These are phyloP conservation scores for Tremella mesenterica DNA, from an alignment of 768 basidiomycete genomes.

Conservation along the genomic window DNA sequence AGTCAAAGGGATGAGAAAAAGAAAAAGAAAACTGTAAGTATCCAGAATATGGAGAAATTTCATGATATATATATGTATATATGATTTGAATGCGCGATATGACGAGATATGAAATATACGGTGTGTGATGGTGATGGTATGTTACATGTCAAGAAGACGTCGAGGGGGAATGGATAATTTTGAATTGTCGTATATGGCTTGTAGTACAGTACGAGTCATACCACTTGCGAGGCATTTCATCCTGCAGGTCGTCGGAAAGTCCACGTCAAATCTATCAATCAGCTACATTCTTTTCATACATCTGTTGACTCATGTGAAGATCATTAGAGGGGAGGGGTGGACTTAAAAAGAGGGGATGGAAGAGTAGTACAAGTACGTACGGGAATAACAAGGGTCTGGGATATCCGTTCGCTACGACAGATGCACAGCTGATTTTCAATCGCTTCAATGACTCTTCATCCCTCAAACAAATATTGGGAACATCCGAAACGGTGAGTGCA, in stretches of 20 bases:
- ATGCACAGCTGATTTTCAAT: slow-evolving; percentile 22
- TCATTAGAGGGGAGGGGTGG: not conserved
- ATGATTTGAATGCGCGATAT: too few relatives aligned
- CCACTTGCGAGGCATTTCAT: slow-evolving; percentile 18
- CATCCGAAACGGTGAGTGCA: not conserved
- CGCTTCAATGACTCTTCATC: slow-evolving; percentile 2
- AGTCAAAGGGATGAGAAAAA: too few relatives aligned
- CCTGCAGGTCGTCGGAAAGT: slow-evolving; percentile 17
- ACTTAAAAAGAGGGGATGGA: not conserved
- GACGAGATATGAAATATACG: too few relatives aligned
- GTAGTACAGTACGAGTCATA: not conserved
- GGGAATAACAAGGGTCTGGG: slow-evolving; percentile 7
- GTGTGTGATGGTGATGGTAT: too few relatives aligned
- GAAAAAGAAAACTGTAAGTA: too few relatives aligned
- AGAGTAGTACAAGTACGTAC: not conserved
- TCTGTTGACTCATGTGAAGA: not conserved
- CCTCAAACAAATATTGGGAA: slow-evolving; percentile 6
- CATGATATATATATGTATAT: too few relatives aligned
- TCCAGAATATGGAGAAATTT: too few relatives aligned
- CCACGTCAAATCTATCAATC: slow-evolving; percentile 28
- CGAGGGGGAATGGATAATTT: too few relatives aligned
- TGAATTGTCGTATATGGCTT: not conserved
- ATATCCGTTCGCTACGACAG: not conserved
- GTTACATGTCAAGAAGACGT: too few relatives aligned
- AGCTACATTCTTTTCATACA: not conserved